phyloP scores from a whole-genome alignment of 2,329 filamentous ascomycete genomes.

The Sphaerulina vaccinii region DNA sequence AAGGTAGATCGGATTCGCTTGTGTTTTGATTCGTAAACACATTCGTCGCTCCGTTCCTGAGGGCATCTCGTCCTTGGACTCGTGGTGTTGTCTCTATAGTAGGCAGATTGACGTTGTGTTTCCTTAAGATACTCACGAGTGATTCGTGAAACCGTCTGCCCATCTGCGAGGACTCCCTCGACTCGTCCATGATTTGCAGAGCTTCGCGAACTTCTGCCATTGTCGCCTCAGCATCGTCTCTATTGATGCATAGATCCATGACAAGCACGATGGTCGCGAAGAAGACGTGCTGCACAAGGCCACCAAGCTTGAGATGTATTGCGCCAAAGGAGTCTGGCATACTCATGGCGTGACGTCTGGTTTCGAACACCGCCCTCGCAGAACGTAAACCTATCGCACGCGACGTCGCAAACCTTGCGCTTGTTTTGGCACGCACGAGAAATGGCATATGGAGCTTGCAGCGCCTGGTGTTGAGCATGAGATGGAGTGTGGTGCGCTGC shows the following conservation, averaged over 20 bases:
- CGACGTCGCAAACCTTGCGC: conserved; percentile 24
- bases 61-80: neutral
- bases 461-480: conserved; percentile 26
- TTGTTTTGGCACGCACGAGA: conserved; percentile 26
- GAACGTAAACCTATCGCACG: conserved; percentile 25
- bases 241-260: conserved; percentile 33
- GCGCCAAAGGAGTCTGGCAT: conserved; percentile 2
- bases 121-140: conserved; percentile 27
- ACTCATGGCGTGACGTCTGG: conserved; percentile 13
- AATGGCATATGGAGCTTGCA: conserved; percentile 34
- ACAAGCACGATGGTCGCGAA: conserved; percentile 30
- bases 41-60: too few relatives aligned
- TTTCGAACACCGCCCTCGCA: conserved; percentile 23
- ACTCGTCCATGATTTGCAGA: conserved; percentile 28
- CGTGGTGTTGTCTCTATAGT: conserved; percentile 1
- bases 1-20: neutral
- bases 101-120: conserved; percentile 28
- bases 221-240: conserved; percentile 9
- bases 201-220: conserved; percentile 25
- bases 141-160: conserved; percentile 27
- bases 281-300: conserved; percentile 30
- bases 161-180: conserved; percentile 18
- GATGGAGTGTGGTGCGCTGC: conserved; percentile 23
- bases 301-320: conserved; percentile 14
- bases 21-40: neutral